A percentile compares a stretch with the other conserved stretches of the same genome.
phyloP scores from a whole-genome alignment of 2,329 filamentous ascomycete genomes.

The Cercospora zeina region DNA sequence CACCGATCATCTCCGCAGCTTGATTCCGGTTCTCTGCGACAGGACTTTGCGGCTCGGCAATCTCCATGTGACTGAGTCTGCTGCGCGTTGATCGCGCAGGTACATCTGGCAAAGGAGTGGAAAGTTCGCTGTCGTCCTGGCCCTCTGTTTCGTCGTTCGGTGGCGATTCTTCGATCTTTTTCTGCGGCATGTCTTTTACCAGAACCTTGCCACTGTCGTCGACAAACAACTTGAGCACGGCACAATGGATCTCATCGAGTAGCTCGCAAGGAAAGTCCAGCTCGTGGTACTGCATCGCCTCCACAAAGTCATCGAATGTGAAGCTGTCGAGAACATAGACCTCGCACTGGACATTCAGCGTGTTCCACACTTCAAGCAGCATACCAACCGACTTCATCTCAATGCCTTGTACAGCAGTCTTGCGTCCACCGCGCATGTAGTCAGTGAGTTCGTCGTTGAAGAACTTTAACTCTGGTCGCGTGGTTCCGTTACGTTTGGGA shows the following conservation, averaged over 20 bases:
- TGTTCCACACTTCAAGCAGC: constrained; percentile 91
- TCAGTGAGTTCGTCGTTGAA: constrained; percentile 58
- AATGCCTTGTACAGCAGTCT: constrained; percentile 56
- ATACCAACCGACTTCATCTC: constrained; percentile 82
- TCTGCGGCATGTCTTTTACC: constrained; percentile 63
- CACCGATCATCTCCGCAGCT: constrained; percentile 72
- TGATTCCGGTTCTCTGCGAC: constrained; percentile 53
- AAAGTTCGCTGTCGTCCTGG: constrained; percentile 57
- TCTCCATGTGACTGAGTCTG: constrained; percentile 70
- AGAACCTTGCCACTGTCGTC: constrained; percentile 77
- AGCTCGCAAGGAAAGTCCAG: constrained; percentile 76
- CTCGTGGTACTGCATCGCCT: constrained; percentile 74
- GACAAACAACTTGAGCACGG: constrained; percentile 83
- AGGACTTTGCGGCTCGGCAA: constrained; percentile 57
- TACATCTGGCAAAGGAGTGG: constrained; percentile 67
- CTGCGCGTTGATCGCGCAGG: constrained; percentile 80
- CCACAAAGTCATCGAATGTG: constrained; percentile 93
- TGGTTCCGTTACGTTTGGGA: constrained; percentile 61
- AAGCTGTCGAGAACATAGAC: constrained; percentile 94
- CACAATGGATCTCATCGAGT: constrained; percentile 87
- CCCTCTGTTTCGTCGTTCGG: constrained; percentile 71
- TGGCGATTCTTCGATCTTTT: constrained; percentile 70
- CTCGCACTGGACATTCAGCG: constrained; percentile 95
- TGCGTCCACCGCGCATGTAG: constrained; percentile 41
- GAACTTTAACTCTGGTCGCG: constrained; percentile 75